These are phyloP conservation scores for Apostasia shenzhenica DNA, from an alignment of 106 monocot species.

Conservation along the genomic window DNA sequence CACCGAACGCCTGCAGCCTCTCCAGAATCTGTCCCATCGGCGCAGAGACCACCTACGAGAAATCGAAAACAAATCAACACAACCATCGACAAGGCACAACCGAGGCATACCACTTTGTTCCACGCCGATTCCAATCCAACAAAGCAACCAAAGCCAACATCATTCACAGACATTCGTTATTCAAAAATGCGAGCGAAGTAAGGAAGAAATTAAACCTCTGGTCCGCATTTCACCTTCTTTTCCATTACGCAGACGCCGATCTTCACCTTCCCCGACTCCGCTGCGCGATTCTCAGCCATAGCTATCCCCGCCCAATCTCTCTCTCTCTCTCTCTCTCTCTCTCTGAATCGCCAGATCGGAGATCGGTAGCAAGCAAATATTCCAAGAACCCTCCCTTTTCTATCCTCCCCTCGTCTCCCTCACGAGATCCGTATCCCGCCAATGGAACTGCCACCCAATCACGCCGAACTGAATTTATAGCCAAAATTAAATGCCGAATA, in stretches of 20 bases:
- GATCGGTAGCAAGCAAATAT: background rate
- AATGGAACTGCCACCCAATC: background rate
- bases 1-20: conserved; percentile 77
- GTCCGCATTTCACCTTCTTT: conserved; percentile 39
- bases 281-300: background rate
- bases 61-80: conserved; percentile 8
- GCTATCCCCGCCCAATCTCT: background rate
- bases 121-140: background rate
- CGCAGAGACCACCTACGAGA: conserved; percentile 51
- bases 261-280: conserved; percentile 20
- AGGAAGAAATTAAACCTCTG: conserved; percentile 15
- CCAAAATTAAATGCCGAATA: too few species aligned
- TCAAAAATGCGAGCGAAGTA: background rate
- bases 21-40: conserved; percentile 90
- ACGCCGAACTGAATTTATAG: too few species aligned
- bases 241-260: conserved; percentile 58
- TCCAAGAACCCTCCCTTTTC: background rate
- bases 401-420: background rate
- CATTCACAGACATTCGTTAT: background rate
- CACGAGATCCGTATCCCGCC: background rate
- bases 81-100: background rate
- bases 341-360: background rate
- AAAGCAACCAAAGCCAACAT: background rate
- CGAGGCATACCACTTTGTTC: background rate
- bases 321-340: background rate